Base-by-base conservation (phyloP, 2,329 filamentous ascomycete genomes). In the Aspergillus pseudoterreus region DNA sequence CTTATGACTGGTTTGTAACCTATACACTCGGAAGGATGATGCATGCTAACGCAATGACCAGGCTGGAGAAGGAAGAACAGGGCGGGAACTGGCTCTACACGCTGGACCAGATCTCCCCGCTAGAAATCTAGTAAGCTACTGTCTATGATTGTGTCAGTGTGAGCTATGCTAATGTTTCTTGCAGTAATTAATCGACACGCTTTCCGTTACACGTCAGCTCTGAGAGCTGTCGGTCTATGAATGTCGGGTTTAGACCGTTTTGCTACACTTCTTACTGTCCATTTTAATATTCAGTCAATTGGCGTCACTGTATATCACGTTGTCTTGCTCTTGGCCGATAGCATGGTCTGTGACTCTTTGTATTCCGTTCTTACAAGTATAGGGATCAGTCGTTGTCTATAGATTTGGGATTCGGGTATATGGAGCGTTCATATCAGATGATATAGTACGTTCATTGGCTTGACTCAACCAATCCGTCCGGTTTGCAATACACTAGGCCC, bases 21-120 rank as follows among this genome's bases (percentile, higher is more conserved):
- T 24, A n/a, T 45, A 15, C 15, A n/a, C 30, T n/a, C 17, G 38
- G 21, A 33, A 4, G 22, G 14, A 38, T 38, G 46, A 19, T 24
- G 70, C 41, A 4, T 42, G 19, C 39, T 42, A 22, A 42, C 19
- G 15, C 17, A 12, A 19, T 42, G 15, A 19, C 17, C 46, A 81
- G 79, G 91, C 82, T 96, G 49, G 82, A 88, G 62, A 88, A 86
- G 50, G 94, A 97, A 74, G 94, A 97, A 76, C 84, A 86, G 65
- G 92, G 90, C 59, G 90, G 91, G 51, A 95, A 96, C 67, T 99
- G 94, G 94, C 82, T 96, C 56, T 97, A 96, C 73, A 90, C 92
- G 66, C 90, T 97, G 50, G 94, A 99, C 71, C 87, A 95, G 71
- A 86, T 99, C 68, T 95, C 94, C 63, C 94, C 94, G 51, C 78